Evolutionary conservation across 2,329 filamentous ascomycete species (phyloP).

Genomic region (Trichoderma gracile): DNA sequence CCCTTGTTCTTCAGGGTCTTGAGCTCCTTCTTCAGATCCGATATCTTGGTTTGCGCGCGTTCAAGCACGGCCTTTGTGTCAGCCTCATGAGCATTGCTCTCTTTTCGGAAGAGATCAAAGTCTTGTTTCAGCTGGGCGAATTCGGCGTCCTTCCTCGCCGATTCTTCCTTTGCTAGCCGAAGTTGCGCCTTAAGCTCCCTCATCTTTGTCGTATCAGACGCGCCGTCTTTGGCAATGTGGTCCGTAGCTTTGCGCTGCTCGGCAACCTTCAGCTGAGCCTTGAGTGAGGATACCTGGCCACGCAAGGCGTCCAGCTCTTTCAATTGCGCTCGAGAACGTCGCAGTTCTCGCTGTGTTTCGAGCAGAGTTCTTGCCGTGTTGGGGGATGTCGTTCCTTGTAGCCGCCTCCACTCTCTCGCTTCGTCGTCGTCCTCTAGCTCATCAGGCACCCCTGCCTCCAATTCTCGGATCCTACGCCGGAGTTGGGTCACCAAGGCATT

Average conservation of each 20-base stretch:
- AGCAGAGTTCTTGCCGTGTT: conserved; percentile 53
- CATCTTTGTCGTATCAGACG: conserved; percentile 33
- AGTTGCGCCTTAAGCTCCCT: conserved; percentile 47
- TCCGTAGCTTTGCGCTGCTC: conserved; percentile 37
- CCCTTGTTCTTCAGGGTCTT: conserved; percentile 44
- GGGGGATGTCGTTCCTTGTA: conserved; percentile 48
- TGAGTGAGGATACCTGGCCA: conserved; percentile 55
- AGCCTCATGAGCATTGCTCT: conserved; percentile 54
- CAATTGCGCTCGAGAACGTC: conserved; percentile 55
- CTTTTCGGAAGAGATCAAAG: conserved; percentile 55
- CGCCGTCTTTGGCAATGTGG: conserved; percentile 38
- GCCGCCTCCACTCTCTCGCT: conserved; percentile 32
- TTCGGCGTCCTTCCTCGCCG: conserved; percentile 50
- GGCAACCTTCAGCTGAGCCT: conserved; percentile 51
- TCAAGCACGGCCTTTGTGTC: conserved; percentile 58
- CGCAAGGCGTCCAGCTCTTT: conserved; percentile 54
- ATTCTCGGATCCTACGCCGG: conserved; percentile 58
- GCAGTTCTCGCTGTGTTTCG: conserved; percentile 57
- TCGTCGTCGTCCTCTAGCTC: conserved; percentile 39
- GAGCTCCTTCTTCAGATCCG: conserved; percentile 56
- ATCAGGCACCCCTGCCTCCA: conserved; percentile 49
- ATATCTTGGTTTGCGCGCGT: conserved; percentile 58
- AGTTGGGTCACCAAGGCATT: conserved; percentile 60
- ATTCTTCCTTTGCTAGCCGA: conserved; percentile 47
- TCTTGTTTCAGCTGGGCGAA: conserved; percentile 52